These are phyloP conservation scores for Anisodus acutangulus DNA, from an alignment of 257 asterid genomes.

Conservation along the genomic window DNA sequence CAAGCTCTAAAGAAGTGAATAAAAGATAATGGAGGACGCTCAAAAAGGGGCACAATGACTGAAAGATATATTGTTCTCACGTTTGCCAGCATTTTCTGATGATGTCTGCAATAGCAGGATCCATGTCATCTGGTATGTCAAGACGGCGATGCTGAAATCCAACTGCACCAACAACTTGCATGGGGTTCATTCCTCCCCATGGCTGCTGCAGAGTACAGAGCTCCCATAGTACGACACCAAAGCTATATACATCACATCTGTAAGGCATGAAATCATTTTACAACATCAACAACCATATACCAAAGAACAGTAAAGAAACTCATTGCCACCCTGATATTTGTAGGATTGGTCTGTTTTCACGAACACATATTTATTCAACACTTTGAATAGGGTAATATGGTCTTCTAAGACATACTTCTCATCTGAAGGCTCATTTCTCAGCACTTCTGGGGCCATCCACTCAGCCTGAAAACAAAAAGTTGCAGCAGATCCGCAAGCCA, in stretches of 20 bases:
- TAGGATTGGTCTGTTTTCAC: neutral
- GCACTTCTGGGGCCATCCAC: slow-evolving; percentile 99
- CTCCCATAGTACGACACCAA: slow-evolving; percentile 92
- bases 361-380: slow-evolving; percentile 14
- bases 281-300: slow-evolving; percentile 22
- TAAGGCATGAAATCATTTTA: slow-evolving; percentile 31
- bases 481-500: slow-evolving; percentile 26
- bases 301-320: neutral
- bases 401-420: slow-evolving; percentile 67
- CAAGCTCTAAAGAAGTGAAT: slow-evolving; percentile 15
- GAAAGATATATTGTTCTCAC: slow-evolving; percentile 49
- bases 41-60: slow-evolving; percentile 7
- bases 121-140: slow-evolving; percentile 83
- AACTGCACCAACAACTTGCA: slow-evolving; percentile 99
- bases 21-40: slow-evolving; percentile 3
- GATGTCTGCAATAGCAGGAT: slow-evolving; percentile 74
- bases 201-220: slow-evolving; percentile 91
- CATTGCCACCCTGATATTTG: slow-evolving; percentile 5
- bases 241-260: slow-evolving; percentile 97
- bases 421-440: slow-evolving; percentile 94
- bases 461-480: slow-evolving; percentile 72
- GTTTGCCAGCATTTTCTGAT: slow-evolving; percentile 90
- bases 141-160: slow-evolving; percentile 98
- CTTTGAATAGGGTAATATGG: slow-evolving; percentile 1
- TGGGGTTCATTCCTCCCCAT: slow-evolving; percentile 98